Percentiles rank a stretch among this genome's conserved stretches.
These are phyloP conservation scores for Avena atlantica DNA, from an alignment of 176 grass and related monocot species.

Conservation along the genomic window DNA sequence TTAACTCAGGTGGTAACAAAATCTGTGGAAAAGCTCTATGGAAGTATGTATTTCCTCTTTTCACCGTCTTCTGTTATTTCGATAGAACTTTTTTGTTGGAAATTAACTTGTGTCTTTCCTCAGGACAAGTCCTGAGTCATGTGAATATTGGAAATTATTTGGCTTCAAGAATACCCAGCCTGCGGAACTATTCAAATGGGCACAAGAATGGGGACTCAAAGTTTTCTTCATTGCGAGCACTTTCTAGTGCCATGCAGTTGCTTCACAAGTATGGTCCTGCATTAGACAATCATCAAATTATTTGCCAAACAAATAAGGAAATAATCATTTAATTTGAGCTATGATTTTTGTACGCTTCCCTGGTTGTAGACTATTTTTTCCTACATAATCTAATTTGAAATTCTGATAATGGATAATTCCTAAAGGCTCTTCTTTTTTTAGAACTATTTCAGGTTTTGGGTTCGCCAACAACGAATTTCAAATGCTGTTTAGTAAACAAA, in stretches of 20 bases:
- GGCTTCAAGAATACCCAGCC: conserved; percentile 71
- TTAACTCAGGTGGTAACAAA: conserved; percentile 85
- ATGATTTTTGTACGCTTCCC: background rate
- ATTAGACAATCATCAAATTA: no score
- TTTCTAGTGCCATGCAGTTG: conserved; percentile 75
- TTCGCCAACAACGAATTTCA: conserved; percentile 4
- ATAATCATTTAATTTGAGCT: no score
- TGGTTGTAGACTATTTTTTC: background rate
- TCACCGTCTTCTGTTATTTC: conserved; percentile 14
- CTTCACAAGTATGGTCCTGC: conserved; percentile 67
- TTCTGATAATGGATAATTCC: background rate
- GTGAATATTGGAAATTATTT: conserved; percentile 85
- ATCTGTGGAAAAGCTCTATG: conserved; percentile 92
- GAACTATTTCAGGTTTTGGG: conserved; percentile 5
- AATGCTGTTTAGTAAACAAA: conserved; percentile 9
- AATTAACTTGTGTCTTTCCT: conserved; percentile 38
- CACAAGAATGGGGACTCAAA: conserved; percentile 60
- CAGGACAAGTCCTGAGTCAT: conserved; percentile 75
- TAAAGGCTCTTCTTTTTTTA: conserved; percentile 4
- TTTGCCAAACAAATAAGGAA: no score
- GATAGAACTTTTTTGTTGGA: conserved; percentile 2
- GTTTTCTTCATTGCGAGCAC: conserved; percentile 63
- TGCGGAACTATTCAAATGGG: conserved; percentile 77
- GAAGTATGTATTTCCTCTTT: conserved; percentile 74
- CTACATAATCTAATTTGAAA: background rate